A percentile compares a stretch with the other conserved stretches of the same genome.
These are phyloP conservation scores for Cyclotella distinguenda DNA, from an alignment of 108 stramenopile species.

Conservation along the genomic window DNA sequence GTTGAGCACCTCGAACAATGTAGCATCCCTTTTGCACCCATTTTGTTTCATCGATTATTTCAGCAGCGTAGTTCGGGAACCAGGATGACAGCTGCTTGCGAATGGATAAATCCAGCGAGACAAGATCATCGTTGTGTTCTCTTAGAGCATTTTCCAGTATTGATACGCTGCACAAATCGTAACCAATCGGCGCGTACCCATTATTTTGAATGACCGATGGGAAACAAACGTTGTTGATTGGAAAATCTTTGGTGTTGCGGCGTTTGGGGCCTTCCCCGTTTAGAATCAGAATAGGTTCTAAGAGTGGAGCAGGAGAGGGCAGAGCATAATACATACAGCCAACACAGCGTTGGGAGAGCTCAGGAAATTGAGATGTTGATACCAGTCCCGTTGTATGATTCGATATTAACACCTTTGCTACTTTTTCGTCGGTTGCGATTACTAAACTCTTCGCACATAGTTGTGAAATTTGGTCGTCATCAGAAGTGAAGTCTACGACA, in stretches of 20 bases:
- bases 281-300: slow-evolving; percentile 80
- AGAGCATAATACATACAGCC: slow-evolving; percentile 83
- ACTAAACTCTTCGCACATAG: slow-evolving; percentile 58
- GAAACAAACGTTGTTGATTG: slow-evolving; percentile 87
- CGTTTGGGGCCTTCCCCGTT: slow-evolving; percentile 54
- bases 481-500: slow-evolving; percentile 4
- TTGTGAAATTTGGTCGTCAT: not conserved
- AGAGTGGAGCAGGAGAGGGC: slow-evolving; percentile 59
- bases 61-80: slow-evolving; percentile 56
- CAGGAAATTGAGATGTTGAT: slow-evolving; percentile 29
- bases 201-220: slow-evolving; percentile 69
- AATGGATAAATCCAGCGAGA: slow-evolving; percentile 60
- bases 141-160: slow-evolving; percentile 64
- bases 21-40: slow-evolving; percentile 61
- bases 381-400: slow-evolving; percentile 47
- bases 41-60: slow-evolving; percentile 58
- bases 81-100: slow-evolving; percentile 61
- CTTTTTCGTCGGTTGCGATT: slow-evolving; percentile 72
- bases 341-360: slow-evolving; percentile 67
- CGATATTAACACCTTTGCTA: slow-evolving; percentile 55
- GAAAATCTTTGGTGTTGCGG: slow-evolving; percentile 45
- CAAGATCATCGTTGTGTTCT: slow-evolving; percentile 46
- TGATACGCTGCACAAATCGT: slow-evolving; percentile 72
- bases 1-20: slow-evolving; percentile 76
- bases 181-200: slow-evolving; percentile 70